These are phyloP conservation scores for Canariomyces notabilis DNA, from an alignment of 2,329 filamentous ascomycete species.

Conservation along the genomic window DNA sequence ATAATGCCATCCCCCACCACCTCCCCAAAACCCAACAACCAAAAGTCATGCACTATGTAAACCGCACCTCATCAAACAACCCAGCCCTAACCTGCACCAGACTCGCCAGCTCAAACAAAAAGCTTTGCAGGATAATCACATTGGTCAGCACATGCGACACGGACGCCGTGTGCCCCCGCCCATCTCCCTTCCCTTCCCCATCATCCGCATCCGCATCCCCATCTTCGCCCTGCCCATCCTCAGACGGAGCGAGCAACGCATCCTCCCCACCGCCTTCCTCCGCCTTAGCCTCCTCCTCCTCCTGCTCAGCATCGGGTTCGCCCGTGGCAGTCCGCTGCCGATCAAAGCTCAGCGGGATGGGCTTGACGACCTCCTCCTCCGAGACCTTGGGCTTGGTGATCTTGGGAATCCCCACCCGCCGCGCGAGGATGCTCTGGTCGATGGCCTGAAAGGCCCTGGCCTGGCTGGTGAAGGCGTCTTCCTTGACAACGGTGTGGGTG, in stretches of 20 bases:
- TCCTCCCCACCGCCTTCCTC: slow-evolving; percentile 23
- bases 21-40: slow-evolving; percentile 1
- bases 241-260: slow-evolving; percentile 19
- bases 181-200: neutral
- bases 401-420: slow-evolving; percentile 47
- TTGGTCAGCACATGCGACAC: slow-evolving; percentile 78
- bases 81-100: slow-evolving; percentile 69
- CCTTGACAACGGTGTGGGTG: no score
- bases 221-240: slow-evolving; percentile 17
- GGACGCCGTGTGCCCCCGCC: slow-evolving; percentile 45
- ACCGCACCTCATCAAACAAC: slow-evolving; percentile 71
- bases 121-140: slow-evolving; percentile 72
- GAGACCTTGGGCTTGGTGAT: slow-evolving; percentile 12
- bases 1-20: slow-evolving; percentile 2
- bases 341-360: slow-evolving; percentile 45
- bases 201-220: neutral
- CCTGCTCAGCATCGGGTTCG: slow-evolving; percentile 6
- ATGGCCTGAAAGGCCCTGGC: slow-evolving; percentile 58
- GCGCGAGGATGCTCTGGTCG: slow-evolving; percentile 56
- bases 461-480: slow-evolving; percentile 42
- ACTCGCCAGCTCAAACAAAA: slow-evolving; percentile 70
- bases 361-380: slow-evolving; percentile 31
- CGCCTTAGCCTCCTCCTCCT: slow-evolving; percentile 12
- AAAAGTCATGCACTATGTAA: slow-evolving; percentile 35
- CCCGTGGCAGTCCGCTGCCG: slow-evolving; percentile 28